Base-by-base conservation (phyloP, 495 filamentous ascomycete genomes). In the Neurospora sp. region DNA sequence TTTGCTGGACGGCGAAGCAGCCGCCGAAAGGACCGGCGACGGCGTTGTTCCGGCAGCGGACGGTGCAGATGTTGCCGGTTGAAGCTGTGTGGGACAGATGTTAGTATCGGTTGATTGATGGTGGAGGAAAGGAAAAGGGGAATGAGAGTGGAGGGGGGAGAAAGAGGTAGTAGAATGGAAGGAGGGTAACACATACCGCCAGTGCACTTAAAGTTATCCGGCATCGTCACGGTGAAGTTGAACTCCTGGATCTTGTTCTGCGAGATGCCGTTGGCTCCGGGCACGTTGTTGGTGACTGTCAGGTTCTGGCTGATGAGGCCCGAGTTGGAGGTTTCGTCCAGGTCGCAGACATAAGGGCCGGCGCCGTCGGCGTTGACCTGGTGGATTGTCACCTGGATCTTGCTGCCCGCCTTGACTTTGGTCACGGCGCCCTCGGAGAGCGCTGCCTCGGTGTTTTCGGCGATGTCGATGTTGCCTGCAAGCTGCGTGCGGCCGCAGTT, bases 331-430 rank as follows among this genome's bases (percentile, higher is more conserved):
- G 80, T 82, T 72, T 84, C 80, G 72, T 85, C 84, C 8, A 86
- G 66, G 66, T 86, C 84, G 74, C 87, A 88, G 2, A 79, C 76
- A 75, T 86, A 88, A 3, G 86, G 87, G 0, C 87, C 87, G 20
- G 86, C 86, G 38, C 86, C 87, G 74, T 88, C 86, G 27, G 83
- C 85, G 72, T 88, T 89, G 72, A 88, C 85, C 73, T 88, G 86
- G 74, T 88, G 83, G 42, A 89, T 81, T 16, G 84, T 86, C 31
- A 86, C 83, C 0, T 76, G 79, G 6, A 86, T 69, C 23, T 81
- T 69, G 12, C 76, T 78, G 69, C 85, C 84, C 0, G 76, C 39
- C 74, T 80, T 74, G 70, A 88, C 85, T 41, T 82, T 75, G 9
- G 85, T 88, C 7, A 87, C 84, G 38, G 80, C 75, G 9, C 74